phyloP scores from a whole-genome alignment of 2,329 filamentous ascomycete genomes.

The Fusarium sp. region DNA sequence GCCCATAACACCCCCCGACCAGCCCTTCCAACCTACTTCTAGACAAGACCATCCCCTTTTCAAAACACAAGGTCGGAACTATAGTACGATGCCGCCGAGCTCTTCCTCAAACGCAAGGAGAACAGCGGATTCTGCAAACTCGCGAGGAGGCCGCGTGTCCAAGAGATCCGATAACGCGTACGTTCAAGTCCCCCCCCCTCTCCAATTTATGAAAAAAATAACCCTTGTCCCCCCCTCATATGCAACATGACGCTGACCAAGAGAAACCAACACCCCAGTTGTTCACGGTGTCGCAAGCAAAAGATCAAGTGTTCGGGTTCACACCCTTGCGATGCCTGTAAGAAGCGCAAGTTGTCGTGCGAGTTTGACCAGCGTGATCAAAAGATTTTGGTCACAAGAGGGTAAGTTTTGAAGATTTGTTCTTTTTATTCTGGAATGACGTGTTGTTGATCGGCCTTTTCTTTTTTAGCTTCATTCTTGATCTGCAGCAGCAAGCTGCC shows the following conservation, averaged over 20 bases:
- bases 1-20: not conserved
- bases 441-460: not conserved
- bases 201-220: not conserved
- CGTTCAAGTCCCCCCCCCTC: not conserved
- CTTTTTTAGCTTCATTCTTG: conserved; percentile 46
- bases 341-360: conserved; percentile 46
- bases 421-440: conserved; percentile 12
- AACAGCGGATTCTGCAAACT: conserved; percentile 19
- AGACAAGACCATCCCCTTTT: not conserved
- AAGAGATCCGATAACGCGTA: conserved; percentile 43
- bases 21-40: not conserved
- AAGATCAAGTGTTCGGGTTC: conserved; percentile 50
- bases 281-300: conserved; percentile 45
- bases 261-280: conserved; percentile 19
- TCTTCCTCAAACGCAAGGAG: conserved; percentile 31
- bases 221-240: not conserved
- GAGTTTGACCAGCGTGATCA: conserved; percentile 56
- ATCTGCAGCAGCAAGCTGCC: conserved; percentile 46
- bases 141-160: conserved; percentile 32
- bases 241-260: conserved; percentile 1
- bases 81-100: conserved; percentile 28
- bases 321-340: conserved; percentile 47
- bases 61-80: not conserved
- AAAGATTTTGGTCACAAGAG: conserved; percentile 60
- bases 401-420: conserved; percentile 46